Conservation (phyloP, 768 basidiomycete genomes). For the Agrocybe praecox region DNA sequence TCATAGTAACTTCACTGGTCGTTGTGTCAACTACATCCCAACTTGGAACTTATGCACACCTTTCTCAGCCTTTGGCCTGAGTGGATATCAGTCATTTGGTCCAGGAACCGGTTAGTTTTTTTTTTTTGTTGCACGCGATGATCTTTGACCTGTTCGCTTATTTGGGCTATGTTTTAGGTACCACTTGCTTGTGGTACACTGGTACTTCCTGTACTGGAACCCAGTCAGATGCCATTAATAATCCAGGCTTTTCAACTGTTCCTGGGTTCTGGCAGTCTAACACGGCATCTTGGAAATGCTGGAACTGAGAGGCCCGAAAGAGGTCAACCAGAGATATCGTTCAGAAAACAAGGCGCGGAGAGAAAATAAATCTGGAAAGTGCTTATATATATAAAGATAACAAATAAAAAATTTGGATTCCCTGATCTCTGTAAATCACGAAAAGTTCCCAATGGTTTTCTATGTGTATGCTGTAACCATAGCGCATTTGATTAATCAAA, state of each 20-base stretch:
- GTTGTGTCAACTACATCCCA: not conserved
- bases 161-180: not conserved
- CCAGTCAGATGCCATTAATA: not conserved
- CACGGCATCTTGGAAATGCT: not conserved
- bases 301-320: not conserved
- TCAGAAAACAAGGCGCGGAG: no score
- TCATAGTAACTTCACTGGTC: not conserved
- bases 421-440: no score
- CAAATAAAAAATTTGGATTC: no score
- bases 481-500: no score
- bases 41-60: not conserved
- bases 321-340: no score
- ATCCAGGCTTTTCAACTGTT: not conserved
- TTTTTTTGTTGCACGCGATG: not conserved
- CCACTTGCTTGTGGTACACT: constrained; percentile 2
- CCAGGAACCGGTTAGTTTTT: not conserved
- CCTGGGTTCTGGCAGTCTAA: constrained; percentile 1
- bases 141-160: no score
- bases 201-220: not conserved
- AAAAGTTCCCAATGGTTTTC: no score
- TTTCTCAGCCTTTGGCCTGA: not conserved
- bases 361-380: no score
- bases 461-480: no score
- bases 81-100: not conserved
- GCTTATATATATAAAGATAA: no score